Evolutionary conservation across 129 eudicot species (phyloP).

Genomic region (Gnaphalium uliginosum): DNA sequence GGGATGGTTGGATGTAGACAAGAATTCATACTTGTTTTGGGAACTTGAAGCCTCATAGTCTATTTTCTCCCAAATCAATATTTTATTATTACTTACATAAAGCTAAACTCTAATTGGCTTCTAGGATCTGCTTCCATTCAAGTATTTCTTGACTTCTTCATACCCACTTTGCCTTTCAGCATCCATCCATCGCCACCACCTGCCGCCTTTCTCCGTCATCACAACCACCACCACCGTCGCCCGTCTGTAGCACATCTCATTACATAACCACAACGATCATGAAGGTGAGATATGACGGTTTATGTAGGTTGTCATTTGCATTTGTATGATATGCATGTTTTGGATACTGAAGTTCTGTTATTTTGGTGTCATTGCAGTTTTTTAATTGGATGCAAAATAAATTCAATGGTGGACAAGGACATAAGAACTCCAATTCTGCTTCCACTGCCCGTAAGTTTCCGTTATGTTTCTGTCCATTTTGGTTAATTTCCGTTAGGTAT

Average conservation of each 20-base stretch:
- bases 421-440: constrained; percentile 40
- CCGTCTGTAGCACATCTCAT: not conserved
- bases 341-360: not conserved
- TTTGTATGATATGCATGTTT: constrained; percentile 7
- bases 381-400: constrained; percentile 86
- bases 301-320: constrained; percentile 7
- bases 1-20: constrained; percentile 37
- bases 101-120: constrained; percentile 70
- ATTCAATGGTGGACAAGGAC: constrained; percentile 61
- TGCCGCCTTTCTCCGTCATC: constrained; percentile 10
- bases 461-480: not conserved
- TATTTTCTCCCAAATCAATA: constrained; percentile 31
- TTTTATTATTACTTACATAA: constrained; percentile 36
- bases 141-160: constrained; percentile 20
- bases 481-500: not conserved
- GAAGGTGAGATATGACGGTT: constrained; percentile 54
- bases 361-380: constrained; percentile 53
- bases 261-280: constrained; percentile 35
- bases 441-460: constrained; percentile 46
- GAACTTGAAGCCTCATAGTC: constrained; percentile 67
- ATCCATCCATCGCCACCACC: constrained; percentile 23
- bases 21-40: constrained; percentile 36
- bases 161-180: constrained; percentile 10
- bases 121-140: constrained; percentile 52
- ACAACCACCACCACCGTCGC: not conserved